Base-by-base conservation (phyloP, 2,329 filamentous ascomycete species). In the Ceratocystis huliohia region DNA sequence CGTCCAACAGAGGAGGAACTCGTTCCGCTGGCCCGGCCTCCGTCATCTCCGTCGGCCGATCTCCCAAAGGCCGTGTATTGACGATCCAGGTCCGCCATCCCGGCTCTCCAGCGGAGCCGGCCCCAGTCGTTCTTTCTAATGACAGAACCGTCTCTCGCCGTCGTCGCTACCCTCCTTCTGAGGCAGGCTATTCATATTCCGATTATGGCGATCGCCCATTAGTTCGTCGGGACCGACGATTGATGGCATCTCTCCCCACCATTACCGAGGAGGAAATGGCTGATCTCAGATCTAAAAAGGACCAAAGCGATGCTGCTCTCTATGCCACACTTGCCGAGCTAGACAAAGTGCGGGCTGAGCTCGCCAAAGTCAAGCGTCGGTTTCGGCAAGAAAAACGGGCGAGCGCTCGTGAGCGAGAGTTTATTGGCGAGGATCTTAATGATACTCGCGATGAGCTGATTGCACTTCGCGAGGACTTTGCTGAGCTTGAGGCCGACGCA, bases 391-490 rank as follows among this genome's bases (percentile, higher is more conserved):
- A 67, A 59, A 45, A 65, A 30, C 66, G 66, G 2, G 33, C 66
- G 2, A 59, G 57, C 33, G 57, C 66, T 33, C 64, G 64, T 8
- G 66, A 67, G 33, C 63, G 90, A 89, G 70, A 86, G 81, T 65
- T 85, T 85, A 73, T 96, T 91, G 61, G 91, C 91, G 74, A 96
- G 93, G 22, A 96, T 83, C 73, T 96, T 91, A 5, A 96, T 88
- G 63, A 67, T 30, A 67, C 66, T 5, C 66, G 64, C 8, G 66
- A 65, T 2, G 66, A 67, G 63, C n/a, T 67, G n/a, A 20, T 41
- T 13, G 63, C 63, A 25, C 63, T 67, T 15, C 57, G 59, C 33
- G 66, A 67, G 28, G 66, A 67, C 57, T 65, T 65, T 67, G 66
- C 64, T 6, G 44, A 65, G 22, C 75, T 96, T 91, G 68, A 96